Conservation (phyloP, 805 yeast species). For the Candida silvicultrix region DNA sequence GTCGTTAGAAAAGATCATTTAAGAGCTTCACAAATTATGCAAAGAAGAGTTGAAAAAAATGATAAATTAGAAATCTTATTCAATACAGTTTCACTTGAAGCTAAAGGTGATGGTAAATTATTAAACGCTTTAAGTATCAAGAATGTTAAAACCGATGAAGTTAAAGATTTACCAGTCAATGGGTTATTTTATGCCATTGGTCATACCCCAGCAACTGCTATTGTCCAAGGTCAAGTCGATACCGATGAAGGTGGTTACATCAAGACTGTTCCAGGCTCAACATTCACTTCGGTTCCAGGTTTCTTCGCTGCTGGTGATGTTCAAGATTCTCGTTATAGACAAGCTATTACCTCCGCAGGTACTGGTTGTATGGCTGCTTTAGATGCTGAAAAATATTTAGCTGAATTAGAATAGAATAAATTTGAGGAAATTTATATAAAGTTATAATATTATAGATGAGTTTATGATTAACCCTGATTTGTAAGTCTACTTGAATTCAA, state of each 20-base stretch:
- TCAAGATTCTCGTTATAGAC: constrained; percentile 95
- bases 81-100: constrained; percentile 81
- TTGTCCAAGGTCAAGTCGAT: constrained; percentile 68
- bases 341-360: constrained; percentile 99
- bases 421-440: constrained; percentile 2
- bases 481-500: background rate
- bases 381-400: constrained; percentile 80
- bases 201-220: constrained; percentile 88
- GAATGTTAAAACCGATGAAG: constrained; percentile 68
- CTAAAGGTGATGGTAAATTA: constrained; percentile 90
- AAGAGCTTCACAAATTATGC: constrained; percentile 97
- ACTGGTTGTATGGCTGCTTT: constrained; percentile 99
- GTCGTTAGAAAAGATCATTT: constrained; percentile 91
- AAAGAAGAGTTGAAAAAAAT: constrained; percentile 78
- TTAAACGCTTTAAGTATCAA: constrained; percentile 58
- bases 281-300: constrained; percentile 81
- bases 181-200: constrained; percentile 98
- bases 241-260: constrained; percentile 87
- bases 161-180: constrained; percentile 64
- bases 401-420: constrained; percentile 46
- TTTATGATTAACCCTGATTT: background rate
- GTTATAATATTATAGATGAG: constrained; percentile 1
- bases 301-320: constrained; percentile 99
- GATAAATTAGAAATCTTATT: constrained; percentile 87
- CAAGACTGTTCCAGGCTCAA: constrained; percentile 82